Evolutionary conservation across 2,329 filamentous ascomycete species (phyloP).

Genomic region (Immersiporthe knoxdaviesiana): DNA sequence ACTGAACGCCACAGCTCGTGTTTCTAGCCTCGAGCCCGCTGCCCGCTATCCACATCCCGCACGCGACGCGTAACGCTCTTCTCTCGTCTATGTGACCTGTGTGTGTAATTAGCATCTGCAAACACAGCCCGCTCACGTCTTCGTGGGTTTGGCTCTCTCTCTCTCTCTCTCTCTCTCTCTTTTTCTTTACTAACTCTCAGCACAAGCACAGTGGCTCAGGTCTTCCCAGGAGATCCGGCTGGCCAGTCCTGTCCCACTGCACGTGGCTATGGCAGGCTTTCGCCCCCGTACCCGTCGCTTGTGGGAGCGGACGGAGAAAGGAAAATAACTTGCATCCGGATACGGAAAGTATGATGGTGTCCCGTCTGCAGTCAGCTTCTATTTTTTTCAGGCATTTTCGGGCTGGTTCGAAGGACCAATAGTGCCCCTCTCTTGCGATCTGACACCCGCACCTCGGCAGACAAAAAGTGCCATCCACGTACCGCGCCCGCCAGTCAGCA

Average conservation of each 20-base stretch:
- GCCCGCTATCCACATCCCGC: background rate
- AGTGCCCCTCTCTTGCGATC: background rate
- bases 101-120: background rate
- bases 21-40: background rate
- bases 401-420: background rate
- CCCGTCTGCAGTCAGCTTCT: background rate
- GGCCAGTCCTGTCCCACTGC: background rate
- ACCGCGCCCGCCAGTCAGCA: background rate
- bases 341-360: background rate
- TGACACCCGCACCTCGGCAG: background rate
- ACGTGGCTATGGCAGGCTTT: slow-evolving; percentile 1
- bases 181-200: background rate
- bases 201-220: background rate
- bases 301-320: background rate
- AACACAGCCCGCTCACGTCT: slow-evolving; percentile 1
- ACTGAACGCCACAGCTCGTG: background rate
- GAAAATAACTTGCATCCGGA: background rate
- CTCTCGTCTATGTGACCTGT: background rate
- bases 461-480: background rate
- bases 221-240: background rate
- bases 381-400: background rate
- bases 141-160: background rate
- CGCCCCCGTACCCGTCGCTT: background rate
- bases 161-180: background rate
- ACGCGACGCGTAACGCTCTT: background rate